Base-by-base conservation (phyloP, 768 basidiomycete genomes). In the Lenzites betulinus region DNA sequence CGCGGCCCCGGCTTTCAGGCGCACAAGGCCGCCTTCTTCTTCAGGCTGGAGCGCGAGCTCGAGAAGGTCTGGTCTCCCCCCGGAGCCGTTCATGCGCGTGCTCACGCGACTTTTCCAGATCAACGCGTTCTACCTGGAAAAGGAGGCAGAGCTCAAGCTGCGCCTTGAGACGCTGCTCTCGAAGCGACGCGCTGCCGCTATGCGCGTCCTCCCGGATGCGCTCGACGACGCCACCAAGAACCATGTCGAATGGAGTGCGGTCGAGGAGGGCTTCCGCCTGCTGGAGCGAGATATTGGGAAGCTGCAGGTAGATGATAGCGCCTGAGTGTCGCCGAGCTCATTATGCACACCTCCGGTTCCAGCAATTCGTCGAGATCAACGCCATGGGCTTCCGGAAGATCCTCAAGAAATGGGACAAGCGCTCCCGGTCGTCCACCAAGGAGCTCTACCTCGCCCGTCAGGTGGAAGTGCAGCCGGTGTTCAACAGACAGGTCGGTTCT, bases 321-420 rank as follows among this genome's bases (percentile, higher is more conserved):
- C 63, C 48, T 66, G 51, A 58, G 55, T 57, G 20, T 58, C 48
- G 42, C 42, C 48, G 33, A 48, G 48, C 46, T 48, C 51, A 51
- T 53, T 49, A 47, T 50, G 49, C 59, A 51, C 54, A 60, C 58
- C 30, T n/a, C 54, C 63, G 58, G 65, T 65, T 58, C 16, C 64
- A 95, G 94, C 91, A 94, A 83, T 99, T 95, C 69, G 87, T 99
- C 63, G 97, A 98, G 75, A 90, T 97, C 69, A 99, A 98, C 71
- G 97, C 91, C 7, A 93, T 88, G 11, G 97, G 95, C 3, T 98
- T 98, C 73, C 85, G 95, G 46, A 98, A 98, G 74, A 98, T 98
- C 49, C 75, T 98, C 62, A 98, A 99, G 71, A 99, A 99, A 73
- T 99, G 93, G 83, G 97, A 98, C 76, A 99, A 98, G 75, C 85